Evolutionary conservation across 805 yeast species (phyloP), one percentile per base, ranked within the genome.

Genomic region (Candida verbasci): DNA sequence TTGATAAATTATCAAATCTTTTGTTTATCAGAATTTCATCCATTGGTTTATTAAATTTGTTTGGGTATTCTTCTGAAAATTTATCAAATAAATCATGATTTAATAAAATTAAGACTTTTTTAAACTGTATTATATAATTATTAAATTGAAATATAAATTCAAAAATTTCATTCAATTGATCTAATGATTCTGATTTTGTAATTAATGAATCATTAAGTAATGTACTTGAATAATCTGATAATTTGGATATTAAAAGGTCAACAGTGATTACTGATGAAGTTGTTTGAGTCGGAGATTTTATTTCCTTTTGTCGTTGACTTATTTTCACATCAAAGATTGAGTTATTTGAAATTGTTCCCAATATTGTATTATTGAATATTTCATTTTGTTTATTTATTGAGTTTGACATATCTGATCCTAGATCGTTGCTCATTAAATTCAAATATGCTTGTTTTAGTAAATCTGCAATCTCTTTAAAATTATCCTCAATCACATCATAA

Each of bases 171-270:
- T 71, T 67, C 30, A 76, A 48, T 11, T 69, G 57, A 31, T 68
- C 65, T 29, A 82, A 62, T 35, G 82, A 55, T 31, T 65, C 68
- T 14, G 74, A 68, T 38, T 78, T 76, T 2, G 89, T 80, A 37
- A 85, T 63, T 53, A 85, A 68, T 9, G 87, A 76, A 45, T 81
- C 84, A 43, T 77, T 72, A 44, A 86, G 55, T 15, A 80, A 68
- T 2, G 80, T 74, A 51, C 80, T 83, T 42, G 86, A 60, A 47
- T 74, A 80, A 7, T 70, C 63, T 29, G 79, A 76, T 38, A 83
- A 35, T 23, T 45, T 46, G 22, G 39, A 39, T 16, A 45, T 44
- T 26, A 57, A 41, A 21, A 38, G 29, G 25, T 43, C 45, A 6
- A 53, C 24, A 35, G 49, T 53, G 9, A 46, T 35, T 16, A 35